Conservation (phyloP, 306 rosid genomes). For the Oxytropis ochrocephala region DNA sequence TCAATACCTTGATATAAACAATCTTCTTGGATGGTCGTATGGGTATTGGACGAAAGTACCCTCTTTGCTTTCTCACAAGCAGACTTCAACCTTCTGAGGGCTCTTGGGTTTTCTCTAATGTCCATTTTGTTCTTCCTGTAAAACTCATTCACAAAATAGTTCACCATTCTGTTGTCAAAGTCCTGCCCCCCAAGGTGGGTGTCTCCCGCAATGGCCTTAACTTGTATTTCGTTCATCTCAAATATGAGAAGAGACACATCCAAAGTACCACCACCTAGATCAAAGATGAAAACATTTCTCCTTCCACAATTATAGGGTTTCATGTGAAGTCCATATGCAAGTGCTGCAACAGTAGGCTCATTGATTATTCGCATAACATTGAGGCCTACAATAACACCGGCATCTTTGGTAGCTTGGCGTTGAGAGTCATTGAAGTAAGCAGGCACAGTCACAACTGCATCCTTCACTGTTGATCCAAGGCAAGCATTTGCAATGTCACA, state of each 20-base stretch:
- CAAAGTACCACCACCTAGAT: too few species aligned
- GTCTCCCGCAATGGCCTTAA: not conserved
- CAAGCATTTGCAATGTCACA: constrained; percentile 51
- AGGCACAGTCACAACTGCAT: constrained; percentile 18
- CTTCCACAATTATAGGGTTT: not conserved
- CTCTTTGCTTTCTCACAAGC: constrained; percentile 18
- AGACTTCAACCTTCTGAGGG: not conserved
- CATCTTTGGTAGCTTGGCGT: constrained; percentile 7
- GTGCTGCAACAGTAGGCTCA: constrained; percentile 19
- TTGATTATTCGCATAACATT: constrained; percentile 2
- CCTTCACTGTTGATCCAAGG: constrained; percentile 15
- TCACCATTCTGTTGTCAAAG: not conserved
- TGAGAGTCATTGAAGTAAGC: too few species aligned
- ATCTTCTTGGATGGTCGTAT: not conserved
- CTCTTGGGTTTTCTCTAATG: not conserved
- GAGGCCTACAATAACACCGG: constrained; percentile 5
- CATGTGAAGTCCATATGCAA: constrained; percentile 1
- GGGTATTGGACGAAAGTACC: not conserved
- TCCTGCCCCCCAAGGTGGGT: constrained; percentile 15
- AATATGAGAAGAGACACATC: constrained; percentile 18
- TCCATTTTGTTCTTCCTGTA: not conserved
- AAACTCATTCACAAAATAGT: constrained; percentile 1
- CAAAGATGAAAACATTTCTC: constrained; percentile 2
- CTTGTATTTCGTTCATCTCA: not conserved
- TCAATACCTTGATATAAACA: not conserved